Conservation (phyloP, 2,329 filamentous ascomycete genomes). For the Xylaria sp. region DNA sequence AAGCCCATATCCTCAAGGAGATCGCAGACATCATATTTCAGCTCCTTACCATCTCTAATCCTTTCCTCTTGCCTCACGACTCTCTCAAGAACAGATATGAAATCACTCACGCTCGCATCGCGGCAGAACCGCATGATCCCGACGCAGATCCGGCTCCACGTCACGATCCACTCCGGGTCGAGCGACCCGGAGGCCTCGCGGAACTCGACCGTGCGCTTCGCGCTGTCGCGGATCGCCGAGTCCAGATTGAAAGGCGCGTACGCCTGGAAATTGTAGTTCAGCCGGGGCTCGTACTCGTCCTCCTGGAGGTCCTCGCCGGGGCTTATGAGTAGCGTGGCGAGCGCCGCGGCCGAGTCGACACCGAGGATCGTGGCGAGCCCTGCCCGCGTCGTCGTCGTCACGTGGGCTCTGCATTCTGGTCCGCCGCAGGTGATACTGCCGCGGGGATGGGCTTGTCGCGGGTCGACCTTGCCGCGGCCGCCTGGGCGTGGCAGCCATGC, state of each 20-base stretch:
- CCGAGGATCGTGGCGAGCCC: constrained; percentile 44
- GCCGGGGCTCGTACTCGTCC: not conserved
- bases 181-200: constrained; percentile 53
- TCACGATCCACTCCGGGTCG: constrained; percentile 50
- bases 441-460: not conserved
- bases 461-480: constrained; percentile 14
- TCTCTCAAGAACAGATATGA: constrained; percentile 45
- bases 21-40: constrained; percentile 52
- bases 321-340: constrained; percentile 37
- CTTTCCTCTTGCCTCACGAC: constrained; percentile 48
- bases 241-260: constrained; percentile 25
- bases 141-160: constrained; percentile 52
- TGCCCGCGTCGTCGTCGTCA: constrained; percentile 12
- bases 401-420: not conserved
- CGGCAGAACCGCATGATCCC: constrained; percentile 45
- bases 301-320: too few relatives aligned
- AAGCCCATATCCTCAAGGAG: constrained; percentile 52
- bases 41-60: constrained; percentile 28
- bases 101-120: constrained; percentile 26
- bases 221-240: not conserved
- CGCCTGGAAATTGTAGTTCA: constrained; percentile 46
- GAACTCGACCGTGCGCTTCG: constrained; percentile 50
- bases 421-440: not conserved
- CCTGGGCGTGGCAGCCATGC: constrained; percentile 32
- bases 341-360: constrained; percentile 43